Evolutionary conservation across 257 asterid genomes (phyloP).

Genomic region (Gynochthodes officinalis): DNA sequence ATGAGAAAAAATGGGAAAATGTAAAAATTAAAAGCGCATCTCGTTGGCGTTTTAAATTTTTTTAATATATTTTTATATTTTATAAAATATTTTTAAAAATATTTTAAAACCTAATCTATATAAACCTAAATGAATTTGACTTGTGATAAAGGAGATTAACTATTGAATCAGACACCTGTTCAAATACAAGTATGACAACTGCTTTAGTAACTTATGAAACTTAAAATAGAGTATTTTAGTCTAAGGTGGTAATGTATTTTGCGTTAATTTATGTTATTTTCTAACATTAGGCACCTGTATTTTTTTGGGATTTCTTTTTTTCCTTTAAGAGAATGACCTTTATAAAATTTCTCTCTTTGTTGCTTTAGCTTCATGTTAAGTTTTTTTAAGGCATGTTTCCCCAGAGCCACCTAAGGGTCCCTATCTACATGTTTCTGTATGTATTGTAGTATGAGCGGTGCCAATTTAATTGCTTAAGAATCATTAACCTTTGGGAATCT

Average conservation of each 20-base stretch:
- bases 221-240: conserved; percentile 14
- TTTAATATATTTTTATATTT: no score
- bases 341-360: neutral
- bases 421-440: neutral
- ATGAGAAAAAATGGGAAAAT: neutral
- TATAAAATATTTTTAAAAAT: no score
- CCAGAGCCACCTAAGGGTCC: conserved; percentile 19
- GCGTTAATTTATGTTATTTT: no score
- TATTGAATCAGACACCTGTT: neutral
- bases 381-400: conserved; percentile 15
- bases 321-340: neutral
- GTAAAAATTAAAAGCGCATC: no score
- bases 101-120: no score
- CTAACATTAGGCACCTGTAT: conserved; percentile 3
- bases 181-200: conserved; percentile 2
- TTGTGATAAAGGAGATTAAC: neutral
- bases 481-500: conserved; percentile 9
- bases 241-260: no score
- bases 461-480: neutral
- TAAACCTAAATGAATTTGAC: neutral
- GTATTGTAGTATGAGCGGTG: neutral
- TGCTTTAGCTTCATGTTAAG: conserved; percentile 1
- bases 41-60: no score
- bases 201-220: conserved; percentile 29
- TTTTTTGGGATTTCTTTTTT: neutral